These are phyloP conservation scores for Entrophospora sp. DNA, from an alignment of 192 early-diverging fungal genomes.

Conservation along the genomic window DNA sequence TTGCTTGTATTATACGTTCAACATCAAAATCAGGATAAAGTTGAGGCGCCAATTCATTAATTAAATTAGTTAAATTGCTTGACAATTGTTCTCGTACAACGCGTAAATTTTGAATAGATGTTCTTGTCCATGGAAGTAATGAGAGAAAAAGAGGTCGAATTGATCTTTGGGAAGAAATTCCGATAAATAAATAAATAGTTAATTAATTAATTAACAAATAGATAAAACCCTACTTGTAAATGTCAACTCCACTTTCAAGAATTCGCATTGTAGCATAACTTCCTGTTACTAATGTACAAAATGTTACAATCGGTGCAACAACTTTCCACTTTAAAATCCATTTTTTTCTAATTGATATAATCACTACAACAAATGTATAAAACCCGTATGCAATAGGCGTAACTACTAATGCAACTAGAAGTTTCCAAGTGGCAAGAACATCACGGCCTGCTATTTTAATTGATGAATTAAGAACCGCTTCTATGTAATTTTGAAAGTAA, in stretches of 20 bases:
- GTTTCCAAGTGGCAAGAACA: slow-evolving; percentile 95
- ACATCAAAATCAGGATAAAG: slow-evolving; percentile 68
- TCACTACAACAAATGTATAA: slow-evolving; percentile 59
- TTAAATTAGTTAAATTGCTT: slow-evolving; percentile 63
- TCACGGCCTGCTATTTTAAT: slow-evolving; percentile 94
- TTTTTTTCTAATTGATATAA: slow-evolving; percentile 24
- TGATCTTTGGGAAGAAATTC: too few relatives aligned
- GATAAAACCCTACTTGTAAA: slow-evolving; percentile 45
- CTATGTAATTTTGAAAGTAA: too few relatives aligned
- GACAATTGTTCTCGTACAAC: slow-evolving; percentile 63
- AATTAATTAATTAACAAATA: background rate
- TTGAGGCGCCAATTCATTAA: slow-evolving; percentile 79
- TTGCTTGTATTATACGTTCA: slow-evolving; percentile 30
- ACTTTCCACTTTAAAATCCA: slow-evolving; percentile 32
- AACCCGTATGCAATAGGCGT: slow-evolving; percentile 65
- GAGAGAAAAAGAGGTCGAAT: slow-evolving; percentile 79
- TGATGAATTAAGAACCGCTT: slow-evolving; percentile 78
- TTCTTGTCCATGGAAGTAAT: slow-evolving; percentile 42
- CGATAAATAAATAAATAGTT: too few relatives aligned
- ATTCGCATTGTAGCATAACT: slow-evolving; percentile 68
- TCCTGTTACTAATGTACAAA: slow-evolving; percentile 33
- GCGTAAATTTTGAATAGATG: slow-evolving; percentile 56
- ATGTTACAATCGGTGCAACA: slow-evolving; percentile 31
- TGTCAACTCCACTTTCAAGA: slow-evolving; percentile 66
- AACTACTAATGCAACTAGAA: slow-evolving; percentile 66